Evolutionary conservation across 129 eudicot genomes (phyloP), one percentile per base, ranked within the genome.

Genomic region (Escallonia herrerae): DNA sequence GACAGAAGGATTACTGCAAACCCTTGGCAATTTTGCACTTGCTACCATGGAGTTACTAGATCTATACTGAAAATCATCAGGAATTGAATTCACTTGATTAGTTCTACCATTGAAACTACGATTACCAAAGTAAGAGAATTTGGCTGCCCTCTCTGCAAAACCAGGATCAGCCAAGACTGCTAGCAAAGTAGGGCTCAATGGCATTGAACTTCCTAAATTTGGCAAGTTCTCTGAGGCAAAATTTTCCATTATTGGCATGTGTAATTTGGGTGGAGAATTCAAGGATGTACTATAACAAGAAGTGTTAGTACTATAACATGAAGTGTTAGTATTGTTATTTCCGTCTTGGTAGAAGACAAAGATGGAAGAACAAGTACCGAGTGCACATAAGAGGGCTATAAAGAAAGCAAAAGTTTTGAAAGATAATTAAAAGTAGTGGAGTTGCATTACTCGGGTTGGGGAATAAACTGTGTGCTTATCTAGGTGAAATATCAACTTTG

Each of bases 141-240:
- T 87, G 5, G 98, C 96, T 3, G 97, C 97, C 75, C 97, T 63
- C 66, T 87, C 97, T 0, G 90, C 94, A 41, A 87, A 91, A 1
- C 97, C 96, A 13, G 94, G 97, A 83, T 87, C 97, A 43, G 80
- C 72, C 0, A 81, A 62, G 15, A 91, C 39, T 6, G 94, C 72
- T 2, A 94, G 90, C 43, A 87, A 56, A 56, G 68, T 60, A n/a
- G 86, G 63, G 12, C 64, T 78, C 42, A 63, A 43, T 6, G 79
- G 75, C 8, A 67, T 61, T 63, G 85, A 67, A 72, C 73, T 80
- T 13, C 83, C 81, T 66, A 76, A 64, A 67, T 15, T 69, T 57
- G 78, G 72, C 4, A 77, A 45, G 53, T 74, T 76, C 66, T 83
- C 84, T 45, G 64, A 75, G 38, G 47, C 66, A 15, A 82, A 60